Evolutionary conservation across 2,329 filamentous ascomycete species (phyloP), one percentile per base, ranked within the genome.

Genomic region (Huntiella savannae): DNA sequence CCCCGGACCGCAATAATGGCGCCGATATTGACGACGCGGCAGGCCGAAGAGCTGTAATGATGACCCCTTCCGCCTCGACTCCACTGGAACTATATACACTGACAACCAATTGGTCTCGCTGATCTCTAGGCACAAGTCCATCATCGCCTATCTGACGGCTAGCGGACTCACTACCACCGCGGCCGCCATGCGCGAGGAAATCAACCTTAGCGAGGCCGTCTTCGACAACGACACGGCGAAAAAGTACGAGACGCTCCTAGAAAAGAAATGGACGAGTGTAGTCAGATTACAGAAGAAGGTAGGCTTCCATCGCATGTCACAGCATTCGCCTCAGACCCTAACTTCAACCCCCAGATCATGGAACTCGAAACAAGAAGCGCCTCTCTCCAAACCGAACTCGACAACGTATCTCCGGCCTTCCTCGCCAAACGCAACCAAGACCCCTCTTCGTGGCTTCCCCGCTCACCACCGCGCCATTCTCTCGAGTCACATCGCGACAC

Each of bases 211-310:
- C 44, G 75, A 82, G 53, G 63, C 73, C 47, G 64, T 65, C 41
- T 87, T 92, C 56, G 85, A 94, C 59, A 70, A 82, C 51, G 72
- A 74, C 13, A 94, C 84, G 15, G 73, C 79, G 45, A 94, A 94
- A 68, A 94, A 93, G 64, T 96, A 95, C 65, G 86, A 94, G 63
- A 82, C 83, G 1, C 64, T 96, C 22, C 64, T 96, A 54, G 88
- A 96, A 70, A 95, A 94, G 73, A 96, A 96, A 68, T 96, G 88
- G 88, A 96, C 88, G 15, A 91, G 85, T 56, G 82, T 96, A 22
- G 86, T 95, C 56, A 74, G 88, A 51, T 63, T 96, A 61, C 88
- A 96, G 64, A 95, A 94, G 64, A 96, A 94, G 82, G 84, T 82
- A 63, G 43, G 62, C 52, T 28, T 28, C 22, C 22, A 28, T 28